Conservation (phyloP, 352 stramenopile genomes). For the Pythium aphanidermatum region DNA sequence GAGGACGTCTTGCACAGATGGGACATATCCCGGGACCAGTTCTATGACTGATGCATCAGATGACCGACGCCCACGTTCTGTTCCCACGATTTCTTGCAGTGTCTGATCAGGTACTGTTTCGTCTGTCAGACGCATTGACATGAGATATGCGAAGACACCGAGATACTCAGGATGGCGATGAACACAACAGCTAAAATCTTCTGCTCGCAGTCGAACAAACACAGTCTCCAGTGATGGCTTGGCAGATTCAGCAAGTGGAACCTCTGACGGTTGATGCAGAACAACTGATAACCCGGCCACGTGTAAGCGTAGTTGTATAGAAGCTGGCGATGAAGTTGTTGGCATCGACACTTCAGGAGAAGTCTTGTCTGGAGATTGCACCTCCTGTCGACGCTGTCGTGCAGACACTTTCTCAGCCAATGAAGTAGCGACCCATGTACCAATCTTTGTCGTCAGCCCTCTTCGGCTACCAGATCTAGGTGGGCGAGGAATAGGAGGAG, state of each 20-base stretch:
- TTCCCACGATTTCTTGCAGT: conserved; percentile 39
- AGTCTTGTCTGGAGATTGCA: conserved; percentile 7
- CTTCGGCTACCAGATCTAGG: not conserved
- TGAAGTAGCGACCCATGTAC: conserved; percentile 20
- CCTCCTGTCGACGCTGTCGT: conserved; percentile 4
- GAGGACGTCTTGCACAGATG: conserved; percentile 53
- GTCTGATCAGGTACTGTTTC: conserved; percentile 50
- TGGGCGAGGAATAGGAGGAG: too few species aligned
- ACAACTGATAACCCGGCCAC: conserved; percentile 63
- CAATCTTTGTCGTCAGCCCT: conserved; percentile 21
- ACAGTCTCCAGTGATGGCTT: conserved; percentile 17
- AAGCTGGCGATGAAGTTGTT: conserved; percentile 17
- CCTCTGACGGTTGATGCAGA: conserved; percentile 46
- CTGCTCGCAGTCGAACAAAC: conserved; percentile 56
- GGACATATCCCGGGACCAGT: conserved; percentile 52
- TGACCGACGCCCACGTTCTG: conserved; percentile 3
- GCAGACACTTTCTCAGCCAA: conserved; percentile 11
- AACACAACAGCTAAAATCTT: conserved; percentile 69
- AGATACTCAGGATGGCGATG: conserved; percentile 65
- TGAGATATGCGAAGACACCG: conserved; percentile 66
- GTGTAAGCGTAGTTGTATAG: conserved; percentile 69
- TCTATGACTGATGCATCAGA: too few species aligned
- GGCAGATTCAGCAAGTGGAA: conserved; percentile 4
- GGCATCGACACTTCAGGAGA: conserved; percentile 21
- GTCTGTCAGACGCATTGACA: conserved; percentile 67